phyloP scores from a whole-genome alignment of 345 rosid genomes.

The Salix caprea region DNA sequence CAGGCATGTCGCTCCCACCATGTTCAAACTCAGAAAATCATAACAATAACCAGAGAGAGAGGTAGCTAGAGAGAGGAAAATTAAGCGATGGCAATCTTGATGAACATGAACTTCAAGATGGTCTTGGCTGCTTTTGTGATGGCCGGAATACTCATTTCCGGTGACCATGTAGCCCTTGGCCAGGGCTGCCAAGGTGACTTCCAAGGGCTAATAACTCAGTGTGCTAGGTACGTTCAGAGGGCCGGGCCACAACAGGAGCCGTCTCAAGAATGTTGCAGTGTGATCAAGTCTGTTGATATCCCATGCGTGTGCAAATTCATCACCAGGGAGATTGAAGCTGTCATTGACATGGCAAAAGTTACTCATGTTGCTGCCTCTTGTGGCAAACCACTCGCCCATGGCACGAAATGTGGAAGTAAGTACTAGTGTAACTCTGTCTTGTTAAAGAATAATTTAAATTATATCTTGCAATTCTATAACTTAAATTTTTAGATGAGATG shows the following conservation, averaged over 20 bases:
- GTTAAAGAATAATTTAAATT: no score
- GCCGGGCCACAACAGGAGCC: constrained; percentile 21
- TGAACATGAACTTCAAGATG: not conserved
- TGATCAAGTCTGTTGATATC: constrained; percentile 19
- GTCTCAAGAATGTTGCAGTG: constrained; percentile 20
- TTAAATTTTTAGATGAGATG: no score
- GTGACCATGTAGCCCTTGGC: not conserved
- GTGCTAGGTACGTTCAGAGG: constrained; percentile 14
- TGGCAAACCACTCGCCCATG: constrained; percentile 31
- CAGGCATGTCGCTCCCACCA: no score
- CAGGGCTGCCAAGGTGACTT: constrained; percentile 16
- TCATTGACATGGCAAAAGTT: constrained; percentile 42
- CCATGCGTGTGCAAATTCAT: constrained; percentile 31
- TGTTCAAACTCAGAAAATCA: no score
- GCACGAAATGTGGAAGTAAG: constrained; percentile 46
- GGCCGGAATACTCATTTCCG: not conserved
- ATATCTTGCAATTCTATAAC: no score
- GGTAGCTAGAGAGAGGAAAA: not conserved
- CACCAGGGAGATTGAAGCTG: constrained; percentile 17
- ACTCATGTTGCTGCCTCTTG: constrained; percentile 39
- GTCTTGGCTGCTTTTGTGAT: not conserved
- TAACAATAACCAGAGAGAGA: no score
- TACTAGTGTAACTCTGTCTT: not conserved
- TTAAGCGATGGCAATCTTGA: not conserved
- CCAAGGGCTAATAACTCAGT: constrained; percentile 2